Conservation (phyloP, 2,329 filamentous ascomycete genomes). For the Trichoderma sp. region DNA sequence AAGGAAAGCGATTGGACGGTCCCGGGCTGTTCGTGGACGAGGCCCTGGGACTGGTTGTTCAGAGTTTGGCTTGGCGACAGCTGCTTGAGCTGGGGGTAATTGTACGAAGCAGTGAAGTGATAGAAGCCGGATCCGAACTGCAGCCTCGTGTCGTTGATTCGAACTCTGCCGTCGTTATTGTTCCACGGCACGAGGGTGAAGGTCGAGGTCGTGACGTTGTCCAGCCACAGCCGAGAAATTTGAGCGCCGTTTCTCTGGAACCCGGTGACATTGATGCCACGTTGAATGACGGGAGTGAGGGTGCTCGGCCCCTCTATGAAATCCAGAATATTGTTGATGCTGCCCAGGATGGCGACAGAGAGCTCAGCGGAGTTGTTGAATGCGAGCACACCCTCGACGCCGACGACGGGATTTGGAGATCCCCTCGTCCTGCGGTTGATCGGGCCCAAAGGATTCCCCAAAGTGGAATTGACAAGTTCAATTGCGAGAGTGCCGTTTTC, state of each 20-base stretch:
- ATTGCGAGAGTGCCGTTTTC: conserved; percentile 53
- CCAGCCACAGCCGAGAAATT: conserved; percentile 57
- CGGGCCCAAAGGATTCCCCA: conserved; percentile 43
- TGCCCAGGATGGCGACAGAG: conserved; percentile 56
- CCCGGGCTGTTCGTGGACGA: conserved; percentile 45
- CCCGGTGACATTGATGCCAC: conserved; percentile 44
- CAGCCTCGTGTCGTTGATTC: conserved; percentile 41
- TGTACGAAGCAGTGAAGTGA: conserved; percentile 55
- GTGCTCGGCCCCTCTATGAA: conserved; percentile 57
- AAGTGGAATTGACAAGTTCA: conserved; percentile 48
- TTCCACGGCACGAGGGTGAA: conserved; percentile 45
- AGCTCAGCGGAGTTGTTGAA: conserved; percentile 58
- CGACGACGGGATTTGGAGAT: conserved; percentile 43
- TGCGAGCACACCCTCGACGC: conserved; percentile 50
- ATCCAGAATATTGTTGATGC: conserved; percentile 60
- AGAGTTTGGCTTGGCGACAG: conserved; percentile 49
- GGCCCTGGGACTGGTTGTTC: conserved; percentile 42
- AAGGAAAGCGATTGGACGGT: conserved; percentile 56
- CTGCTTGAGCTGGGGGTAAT: conserved; percentile 60
- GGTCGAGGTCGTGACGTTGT: conserved; percentile 56
- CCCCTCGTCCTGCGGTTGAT: conserved; percentile 36
- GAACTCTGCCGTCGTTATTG: conserved; percentile 31
- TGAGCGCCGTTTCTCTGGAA: conserved; percentile 42
- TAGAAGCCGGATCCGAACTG: conserved; percentile 53
- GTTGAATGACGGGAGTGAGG: conserved; percentile 52